phyloP scores from a whole-genome alignment of 768 basidiomycete species.

The Boletus rufocinnamomeus region DNA sequence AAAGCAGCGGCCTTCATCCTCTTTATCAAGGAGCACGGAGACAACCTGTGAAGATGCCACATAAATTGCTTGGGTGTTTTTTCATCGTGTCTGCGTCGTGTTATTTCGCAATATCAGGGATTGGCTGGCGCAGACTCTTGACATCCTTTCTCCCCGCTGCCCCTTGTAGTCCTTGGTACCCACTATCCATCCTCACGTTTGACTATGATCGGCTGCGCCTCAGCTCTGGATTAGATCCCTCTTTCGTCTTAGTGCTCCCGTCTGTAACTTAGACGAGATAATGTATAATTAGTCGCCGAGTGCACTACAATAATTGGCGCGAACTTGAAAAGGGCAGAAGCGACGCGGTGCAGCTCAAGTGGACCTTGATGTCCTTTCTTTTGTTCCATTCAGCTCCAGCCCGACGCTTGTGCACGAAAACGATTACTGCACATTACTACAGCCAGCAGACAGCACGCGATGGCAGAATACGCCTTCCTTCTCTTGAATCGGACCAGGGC shows the following conservation, averaged over 20 bases:
- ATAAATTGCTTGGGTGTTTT: slow-evolving; percentile 7
- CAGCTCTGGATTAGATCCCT: slow-evolving; percentile 7
- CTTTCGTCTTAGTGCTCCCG: not conserved
- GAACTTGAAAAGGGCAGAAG: not conserved
- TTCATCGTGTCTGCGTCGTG: slow-evolving; percentile 4
- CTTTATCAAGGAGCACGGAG: slow-evolving; percentile 15
- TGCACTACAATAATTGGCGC: too few relatives aligned
- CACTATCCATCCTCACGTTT: slow-evolving; percentile 33
- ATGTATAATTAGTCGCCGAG: slow-evolving; percentile 11
- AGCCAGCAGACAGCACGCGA: slow-evolving; percentile 24
- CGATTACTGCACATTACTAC: slow-evolving; percentile 29
- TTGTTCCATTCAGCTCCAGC: slow-evolving; percentile 2
- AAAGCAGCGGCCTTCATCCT: slow-evolving; percentile 14
- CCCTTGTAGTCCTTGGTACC: slow-evolving; percentile 11
- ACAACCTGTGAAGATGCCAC: slow-evolving; percentile 7
- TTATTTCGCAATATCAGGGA: slow-evolving; percentile 5
- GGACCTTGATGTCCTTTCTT: slow-evolving; percentile 29
- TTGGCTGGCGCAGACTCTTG: slow-evolving; percentile 6
- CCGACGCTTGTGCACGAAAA: slow-evolving; percentile 25
- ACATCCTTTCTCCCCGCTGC: slow-evolving; percentile 5
- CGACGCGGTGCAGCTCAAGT: slow-evolving; percentile 21
- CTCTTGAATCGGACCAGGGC: slow-evolving; percentile 4
- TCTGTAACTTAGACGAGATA: slow-evolving; percentile 17
- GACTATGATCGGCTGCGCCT: slow-evolving; percentile 1
- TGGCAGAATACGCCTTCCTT: not conserved